Evolutionary conservation across 306 rosid species (phyloP).

Genomic region (Medicago truncatula): DNA sequence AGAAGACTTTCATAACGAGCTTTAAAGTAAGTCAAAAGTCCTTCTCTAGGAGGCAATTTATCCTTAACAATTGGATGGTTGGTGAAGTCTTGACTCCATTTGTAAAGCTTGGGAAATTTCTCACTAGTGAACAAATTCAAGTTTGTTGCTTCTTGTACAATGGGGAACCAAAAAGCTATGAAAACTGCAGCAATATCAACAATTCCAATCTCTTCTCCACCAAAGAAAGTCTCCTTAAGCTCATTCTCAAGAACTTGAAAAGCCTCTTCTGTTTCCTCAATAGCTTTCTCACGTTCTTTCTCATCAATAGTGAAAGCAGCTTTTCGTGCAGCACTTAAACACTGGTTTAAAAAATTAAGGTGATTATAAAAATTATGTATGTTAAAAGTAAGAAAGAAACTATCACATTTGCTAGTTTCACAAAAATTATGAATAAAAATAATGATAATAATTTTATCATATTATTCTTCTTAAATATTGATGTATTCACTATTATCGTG

Average conservation of each 20-base stretch:
- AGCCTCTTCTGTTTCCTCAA: slow-evolving; percentile 43
- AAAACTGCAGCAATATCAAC: slow-evolving; percentile 50
- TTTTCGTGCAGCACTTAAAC: slow-evolving; percentile 9
- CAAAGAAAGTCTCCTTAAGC: slow-evolving; percentile 56
- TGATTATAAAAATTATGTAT: background rate
- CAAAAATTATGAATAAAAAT: no score
- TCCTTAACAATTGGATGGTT: slow-evolving; percentile 39
- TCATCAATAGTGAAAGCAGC: slow-evolving; percentile 24
- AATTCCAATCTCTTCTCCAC: slow-evolving; percentile 55
- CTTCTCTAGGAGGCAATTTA: slow-evolving; percentile 38
- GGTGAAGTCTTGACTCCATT: slow-evolving; percentile 49
- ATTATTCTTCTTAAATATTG: no score
- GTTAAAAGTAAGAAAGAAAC: no score
- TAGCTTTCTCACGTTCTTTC: slow-evolving; percentile 43
- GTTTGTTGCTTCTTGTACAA: slow-evolving; percentile 42
- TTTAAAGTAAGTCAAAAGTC: slow-evolving; percentile 8
- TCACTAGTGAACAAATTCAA: slow-evolving; percentile 40
- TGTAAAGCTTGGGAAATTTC: slow-evolving; percentile 43
- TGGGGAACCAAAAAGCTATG: slow-evolving; percentile 47
- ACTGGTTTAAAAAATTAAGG: slow-evolving; percentile 2
- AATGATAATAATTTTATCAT: no score
- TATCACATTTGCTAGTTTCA: no score
- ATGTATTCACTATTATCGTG: no score
- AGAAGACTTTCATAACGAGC: slow-evolving; percentile 3
- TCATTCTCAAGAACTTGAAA: slow-evolving; percentile 50